Base-by-base conservation (phyloP, 2,329 filamentous ascomycete genomes). In the Curvularia sp. region DNA sequence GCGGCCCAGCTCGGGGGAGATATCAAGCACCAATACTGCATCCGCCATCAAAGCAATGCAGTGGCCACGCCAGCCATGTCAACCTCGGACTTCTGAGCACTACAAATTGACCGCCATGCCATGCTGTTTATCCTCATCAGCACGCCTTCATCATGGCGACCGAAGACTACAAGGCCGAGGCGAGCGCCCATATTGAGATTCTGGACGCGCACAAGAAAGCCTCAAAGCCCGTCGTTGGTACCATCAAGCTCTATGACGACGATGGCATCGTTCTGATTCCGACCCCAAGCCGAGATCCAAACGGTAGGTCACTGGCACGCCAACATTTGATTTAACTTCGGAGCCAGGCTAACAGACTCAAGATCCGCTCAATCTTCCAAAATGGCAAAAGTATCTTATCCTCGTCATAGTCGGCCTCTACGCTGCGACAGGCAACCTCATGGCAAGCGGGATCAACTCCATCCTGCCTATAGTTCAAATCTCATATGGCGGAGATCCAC, bases 191-290 rank as follows among this genome's bases (percentile, higher is more conserved):
- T 20, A 50, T 59, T 9, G 59, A 62, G 24, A 59, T 59, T 47
- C 18, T 62, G 5, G 56, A 50, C 20, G 56, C 56, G 9, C 56
- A 62, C 8, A 62, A 59, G 31, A 62, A 59, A 38, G 59, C 56
- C n/a, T 31, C 52, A n/a, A 62, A 55, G 49, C 56, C 59, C 13
- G 56, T 62, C n/a, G 56, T 62, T 18, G 57, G 57, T 31, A 60
- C 57, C n/a, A 62, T 60, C 33, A 60, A 26, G 28, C 38, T 62
- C 6, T 57, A 39, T 42, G 57, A 57, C 22, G 60, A 60, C 24
- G 57, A 53, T 8, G 54, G 57, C 42, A 62, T 60, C 12, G 57
- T 60, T n/a, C 57, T 62, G 31, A 60, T 62, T 26, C 60, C 60
- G 8, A 62, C 60, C 6, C 60, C 60, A 8, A 60, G 28, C 35